Conservation (phyloP, 169 alveolate genomes). For the Cryptosporidium canis region DNA sequence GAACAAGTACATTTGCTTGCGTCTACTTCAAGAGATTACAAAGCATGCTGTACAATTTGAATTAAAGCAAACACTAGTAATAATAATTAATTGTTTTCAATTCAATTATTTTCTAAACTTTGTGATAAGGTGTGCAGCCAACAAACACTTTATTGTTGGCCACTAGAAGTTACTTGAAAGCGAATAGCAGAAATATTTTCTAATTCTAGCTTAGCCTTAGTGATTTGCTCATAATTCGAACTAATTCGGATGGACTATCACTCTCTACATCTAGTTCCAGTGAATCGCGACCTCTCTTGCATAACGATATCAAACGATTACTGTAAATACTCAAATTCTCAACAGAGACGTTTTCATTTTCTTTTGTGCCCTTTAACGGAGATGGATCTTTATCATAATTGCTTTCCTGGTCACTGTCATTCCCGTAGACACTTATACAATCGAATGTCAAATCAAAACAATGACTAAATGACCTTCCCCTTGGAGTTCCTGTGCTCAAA, state of each 20-base stretch:
- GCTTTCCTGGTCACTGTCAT: conserved; percentile 45
- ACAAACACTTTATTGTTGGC: too few relatives aligned
- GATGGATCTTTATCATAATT: background rate
- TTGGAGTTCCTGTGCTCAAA: conserved; percentile 40
- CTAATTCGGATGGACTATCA: conserved; percentile 50
- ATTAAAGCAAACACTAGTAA: background rate
- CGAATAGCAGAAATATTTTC: background rate
- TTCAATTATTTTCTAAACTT: background rate
- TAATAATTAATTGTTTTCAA: background rate
- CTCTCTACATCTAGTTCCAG: background rate
- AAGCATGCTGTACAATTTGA: background rate
- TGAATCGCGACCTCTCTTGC: conserved; percentile 50
- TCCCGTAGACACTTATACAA: background rate
- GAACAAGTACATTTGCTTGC: conserved; percentile 4
- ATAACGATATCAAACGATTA: background rate
- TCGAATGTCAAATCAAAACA: conserved; percentile 5
- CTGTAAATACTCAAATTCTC: background rate
- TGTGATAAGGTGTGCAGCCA: background rate
- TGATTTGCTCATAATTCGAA: conserved; percentile 40
- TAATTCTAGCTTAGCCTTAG: conserved; percentile 24
- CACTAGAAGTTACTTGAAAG: too few relatives aligned
- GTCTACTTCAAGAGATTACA: background rate
- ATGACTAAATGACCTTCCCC: background rate
- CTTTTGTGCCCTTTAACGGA: background rate
- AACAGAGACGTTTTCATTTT: background rate